Percentiles rank a stretch among this genome's conserved stretches.
These are phyloP conservation scores for Kazachstania psychrophila DNA, from an alignment of 805 yeast species.

Conservation along the genomic window DNA sequence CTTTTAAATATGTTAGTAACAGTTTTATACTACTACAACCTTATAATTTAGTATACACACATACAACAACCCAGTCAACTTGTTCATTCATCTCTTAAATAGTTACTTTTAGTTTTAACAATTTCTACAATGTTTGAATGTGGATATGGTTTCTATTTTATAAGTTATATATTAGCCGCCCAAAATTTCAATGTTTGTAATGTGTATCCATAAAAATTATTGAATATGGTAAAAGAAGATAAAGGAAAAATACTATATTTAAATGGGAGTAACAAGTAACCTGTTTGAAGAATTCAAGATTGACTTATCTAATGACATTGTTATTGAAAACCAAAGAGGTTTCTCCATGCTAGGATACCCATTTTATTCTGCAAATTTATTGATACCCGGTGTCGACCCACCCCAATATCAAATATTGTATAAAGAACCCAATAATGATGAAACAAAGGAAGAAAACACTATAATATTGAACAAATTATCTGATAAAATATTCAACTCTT, in stretches of 20 bases:
- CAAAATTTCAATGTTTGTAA: no score
- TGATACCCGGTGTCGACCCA: constrained; percentile 44
- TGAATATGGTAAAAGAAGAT: no score
- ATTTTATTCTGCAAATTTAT: constrained; percentile 36
- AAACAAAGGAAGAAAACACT: neutral
- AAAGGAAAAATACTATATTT: no score
- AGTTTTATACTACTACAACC: neutral
- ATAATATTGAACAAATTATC: constrained; percentile 8
- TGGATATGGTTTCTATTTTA: neutral
- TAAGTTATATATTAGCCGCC: no score
- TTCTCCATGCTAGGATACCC: constrained; percentile 44
- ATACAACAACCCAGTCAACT: constrained; percentile 7
- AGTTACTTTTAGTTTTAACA: neutral
- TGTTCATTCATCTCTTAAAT: neutral
- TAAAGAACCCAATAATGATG: neutral
- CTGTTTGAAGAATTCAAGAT: constrained; percentile 24
- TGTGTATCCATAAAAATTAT: no score
- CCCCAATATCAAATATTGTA: constrained; percentile 24
- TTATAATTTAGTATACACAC: neutral
- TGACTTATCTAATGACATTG: constrained; percentile 28
- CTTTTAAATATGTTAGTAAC: constrained; percentile 6
- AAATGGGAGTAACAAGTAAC: no score
- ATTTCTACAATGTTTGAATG: neutral
- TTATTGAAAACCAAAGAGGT: constrained; percentile 51
- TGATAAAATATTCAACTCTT: constrained; percentile 10